phyloP scores from a whole-genome alignment of 805 yeast species.

The Yarrowia sp. region DNA sequence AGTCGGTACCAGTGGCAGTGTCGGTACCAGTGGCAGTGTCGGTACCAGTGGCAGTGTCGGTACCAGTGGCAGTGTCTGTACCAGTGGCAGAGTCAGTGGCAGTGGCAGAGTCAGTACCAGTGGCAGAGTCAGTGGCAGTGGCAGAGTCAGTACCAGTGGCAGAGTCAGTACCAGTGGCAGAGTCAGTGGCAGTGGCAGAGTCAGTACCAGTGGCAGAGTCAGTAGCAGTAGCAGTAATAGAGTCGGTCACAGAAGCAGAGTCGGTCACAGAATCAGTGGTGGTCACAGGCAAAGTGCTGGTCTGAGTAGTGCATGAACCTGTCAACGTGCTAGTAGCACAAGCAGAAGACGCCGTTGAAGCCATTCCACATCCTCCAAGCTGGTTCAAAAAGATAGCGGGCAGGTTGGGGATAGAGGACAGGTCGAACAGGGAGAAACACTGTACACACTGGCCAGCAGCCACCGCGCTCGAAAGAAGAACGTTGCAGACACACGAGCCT shows the following conservation, averaged over 20 bases:
- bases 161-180: background rate
- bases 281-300: background rate
- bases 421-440: background rate
- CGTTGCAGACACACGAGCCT: background rate
- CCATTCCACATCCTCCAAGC: background rate
- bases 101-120: background rate
- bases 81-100: background rate
- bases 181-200: background rate
- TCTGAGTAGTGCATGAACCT: background rate
- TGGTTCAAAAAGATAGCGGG: background rate
- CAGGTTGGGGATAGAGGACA: background rate
- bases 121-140: background rate
- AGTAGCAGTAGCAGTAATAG: too few species aligned
- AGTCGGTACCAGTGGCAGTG: background rate
- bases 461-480: background rate
- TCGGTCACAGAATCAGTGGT: background rate
- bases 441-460: background rate
- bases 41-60: too few species aligned
- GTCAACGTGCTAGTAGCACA: background rate
- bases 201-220: too few species aligned
- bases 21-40: background rate
- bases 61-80: background rate
- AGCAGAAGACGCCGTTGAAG: background rate
- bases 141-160: background rate
- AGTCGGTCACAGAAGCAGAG: background rate